A percentile compares a stretch with the other conserved stretches of the same genome.
phyloP scores from a whole-genome alignment of 306 rosid genomes.

The Casuarina cunninghamiana region DNA sequence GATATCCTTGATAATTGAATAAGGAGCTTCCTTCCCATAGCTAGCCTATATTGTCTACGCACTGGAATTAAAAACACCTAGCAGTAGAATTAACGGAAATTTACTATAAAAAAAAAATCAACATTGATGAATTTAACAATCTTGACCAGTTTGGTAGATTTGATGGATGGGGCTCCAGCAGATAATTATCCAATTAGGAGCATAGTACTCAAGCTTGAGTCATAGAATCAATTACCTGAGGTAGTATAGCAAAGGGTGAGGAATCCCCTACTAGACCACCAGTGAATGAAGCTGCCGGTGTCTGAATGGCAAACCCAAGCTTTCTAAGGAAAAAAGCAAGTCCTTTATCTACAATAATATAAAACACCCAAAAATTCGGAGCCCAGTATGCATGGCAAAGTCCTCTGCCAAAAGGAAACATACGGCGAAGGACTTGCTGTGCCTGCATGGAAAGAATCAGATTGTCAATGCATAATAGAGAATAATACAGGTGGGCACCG shows the following conservation, averaged over 20 bases:
- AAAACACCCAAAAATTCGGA: constrained; percentile 92
- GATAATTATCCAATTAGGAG: not conserved
- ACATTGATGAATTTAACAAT: not conserved
- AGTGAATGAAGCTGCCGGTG: constrained; percentile 80
- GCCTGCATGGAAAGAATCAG: constrained; percentile 58
- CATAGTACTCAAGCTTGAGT: constrained; percentile 5
- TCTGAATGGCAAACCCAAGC: constrained; percentile 57
- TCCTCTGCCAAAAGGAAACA: constrained; percentile 99
- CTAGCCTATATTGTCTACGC: not conserved
- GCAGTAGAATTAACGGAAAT: not conserved
- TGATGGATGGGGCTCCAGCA: not conserved
- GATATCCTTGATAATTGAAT: not conserved
- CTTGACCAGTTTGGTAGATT: not conserved
- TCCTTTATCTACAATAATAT: constrained; percentile 83
- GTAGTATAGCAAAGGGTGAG: constrained; percentile 75
- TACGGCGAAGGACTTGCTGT: constrained; percentile 60
- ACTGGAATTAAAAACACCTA: not conserved
- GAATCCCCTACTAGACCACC: constrained; percentile 86
- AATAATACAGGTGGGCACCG: not conserved
- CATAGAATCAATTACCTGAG: constrained; percentile 51
- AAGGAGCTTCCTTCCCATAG: not conserved
- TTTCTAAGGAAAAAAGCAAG: constrained; percentile 64
- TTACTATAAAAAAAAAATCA: not conserved
- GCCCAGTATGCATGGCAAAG: constrained; percentile 99
- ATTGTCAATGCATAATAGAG: constrained; percentile 15